These are phyloP conservation scores for Pythium rishiriense DNA, from an alignment of 352 stramenopile genomes.

Conservation along the genomic window DNA sequence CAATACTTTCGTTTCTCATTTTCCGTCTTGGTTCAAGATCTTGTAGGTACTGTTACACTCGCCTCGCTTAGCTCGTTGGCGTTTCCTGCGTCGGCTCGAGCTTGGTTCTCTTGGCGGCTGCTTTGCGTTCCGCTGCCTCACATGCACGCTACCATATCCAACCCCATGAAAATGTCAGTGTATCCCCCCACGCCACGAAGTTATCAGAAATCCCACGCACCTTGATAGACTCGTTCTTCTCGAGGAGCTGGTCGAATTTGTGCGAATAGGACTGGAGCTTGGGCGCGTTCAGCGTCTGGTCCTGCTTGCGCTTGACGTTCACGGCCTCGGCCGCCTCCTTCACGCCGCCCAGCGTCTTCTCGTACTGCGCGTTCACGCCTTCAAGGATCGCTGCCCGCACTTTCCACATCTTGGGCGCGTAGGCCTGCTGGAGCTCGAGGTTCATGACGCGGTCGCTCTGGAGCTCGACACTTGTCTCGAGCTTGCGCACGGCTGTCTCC, in stretches of 20 bases:
- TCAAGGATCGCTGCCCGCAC: conserved; percentile 59
- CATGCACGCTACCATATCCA: conserved; percentile 30
- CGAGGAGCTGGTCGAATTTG: conserved; percentile 61
- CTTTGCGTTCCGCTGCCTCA: conserved; percentile 27
- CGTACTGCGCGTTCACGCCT: conserved; percentile 60
- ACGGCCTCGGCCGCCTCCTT: conserved; percentile 46
- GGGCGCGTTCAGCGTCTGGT: conserved; percentile 60
- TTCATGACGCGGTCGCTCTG: conserved; percentile 69
- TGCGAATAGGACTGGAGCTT: conserved; percentile 61
- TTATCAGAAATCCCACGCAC: conserved; percentile 17
- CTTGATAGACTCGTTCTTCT: conserved; percentile 68
- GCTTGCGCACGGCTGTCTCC: conserved; percentile 48
- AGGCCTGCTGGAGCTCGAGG: conserved; percentile 75
- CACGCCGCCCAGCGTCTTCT: conserved; percentile 37
- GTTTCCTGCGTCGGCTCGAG: conserved; percentile 10
- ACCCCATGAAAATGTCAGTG: background rate
- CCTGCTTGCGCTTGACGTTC: conserved; percentile 67
- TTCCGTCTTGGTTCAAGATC: background rate
- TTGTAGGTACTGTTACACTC: conserved; percentile 2
- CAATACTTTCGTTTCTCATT: background rate
- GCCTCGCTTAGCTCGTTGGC: conserved; percentile 1
- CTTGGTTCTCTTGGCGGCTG: conserved; percentile 39
- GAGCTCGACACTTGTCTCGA: conserved; percentile 58
- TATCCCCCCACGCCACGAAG: background rate
- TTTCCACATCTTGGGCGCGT: conserved; percentile 71